phyloP scores from a whole-genome alignment of 1,284 basidiomycete genomes.

The Cryptococcus sp. region DNA sequence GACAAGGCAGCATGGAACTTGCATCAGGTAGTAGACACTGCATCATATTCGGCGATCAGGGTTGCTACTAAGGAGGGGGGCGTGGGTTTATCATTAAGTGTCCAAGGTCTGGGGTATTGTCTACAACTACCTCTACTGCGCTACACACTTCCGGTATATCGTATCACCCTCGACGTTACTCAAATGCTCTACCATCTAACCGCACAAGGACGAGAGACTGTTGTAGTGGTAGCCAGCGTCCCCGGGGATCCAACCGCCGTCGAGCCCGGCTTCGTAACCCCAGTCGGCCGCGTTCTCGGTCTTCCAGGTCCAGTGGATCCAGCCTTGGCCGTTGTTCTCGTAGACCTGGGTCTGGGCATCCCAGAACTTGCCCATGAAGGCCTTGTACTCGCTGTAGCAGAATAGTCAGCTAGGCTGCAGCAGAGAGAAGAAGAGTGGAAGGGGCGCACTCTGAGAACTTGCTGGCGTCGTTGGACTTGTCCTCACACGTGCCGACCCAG shows the following conservation, averaged over 20 bases:
- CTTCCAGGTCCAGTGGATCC: conserved; percentile 49
- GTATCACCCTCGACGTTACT: too few species aligned
- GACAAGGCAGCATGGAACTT: too few species aligned
- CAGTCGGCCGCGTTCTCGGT: conserved; percentile 63
- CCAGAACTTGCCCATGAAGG: conserved; percentile 74
- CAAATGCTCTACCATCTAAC: conserved; percentile 27
- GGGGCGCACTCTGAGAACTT: conserved; percentile 57
- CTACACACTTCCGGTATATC: too few species aligned
- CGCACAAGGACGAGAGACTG: conserved; percentile 54
- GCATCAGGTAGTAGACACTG: too few species aligned
- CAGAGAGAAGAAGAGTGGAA: neutral
- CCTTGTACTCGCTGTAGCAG: conserved; percentile 66
- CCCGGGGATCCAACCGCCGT: conserved; percentile 77
- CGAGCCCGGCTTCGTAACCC: conserved; percentile 59
- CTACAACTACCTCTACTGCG: too few species aligned
- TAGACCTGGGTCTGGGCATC: conserved; percentile 64
- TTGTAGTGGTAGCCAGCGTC: conserved; percentile 57
- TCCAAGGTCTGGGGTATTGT: neutral
- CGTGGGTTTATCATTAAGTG: too few species aligned
- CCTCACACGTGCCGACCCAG: conserved; percentile 67
- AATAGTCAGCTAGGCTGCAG: neutral
- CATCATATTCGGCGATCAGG: too few species aligned
- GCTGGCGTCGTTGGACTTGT: conserved; percentile 65
- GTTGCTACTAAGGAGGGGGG: too few species aligned
- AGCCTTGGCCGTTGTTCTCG: conserved; percentile 49